Conservation (phyloP, 208 protist genomes). For the Trypanosoma congolense region DNA sequence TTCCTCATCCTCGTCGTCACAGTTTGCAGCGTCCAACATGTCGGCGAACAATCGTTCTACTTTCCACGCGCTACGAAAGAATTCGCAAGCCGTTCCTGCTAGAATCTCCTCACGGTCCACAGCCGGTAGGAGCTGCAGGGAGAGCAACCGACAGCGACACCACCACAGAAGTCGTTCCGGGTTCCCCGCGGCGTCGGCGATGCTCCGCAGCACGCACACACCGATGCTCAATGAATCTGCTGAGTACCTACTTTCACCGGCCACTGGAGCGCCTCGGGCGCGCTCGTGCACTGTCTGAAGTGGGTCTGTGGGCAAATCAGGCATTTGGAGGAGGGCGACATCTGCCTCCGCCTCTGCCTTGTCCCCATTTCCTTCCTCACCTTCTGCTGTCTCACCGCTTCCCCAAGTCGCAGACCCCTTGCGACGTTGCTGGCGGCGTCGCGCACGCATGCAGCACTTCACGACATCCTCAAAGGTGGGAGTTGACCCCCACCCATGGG, state of each 20-base stretch:
- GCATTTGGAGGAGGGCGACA: slow-evolving; percentile 14
- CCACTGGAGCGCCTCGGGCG: neutral
- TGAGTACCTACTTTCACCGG: neutral
- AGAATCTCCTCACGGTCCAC: slow-evolving; percentile 37
- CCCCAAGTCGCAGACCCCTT: no score
- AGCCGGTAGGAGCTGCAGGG: slow-evolving; percentile 32
- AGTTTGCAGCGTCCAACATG: slow-evolving; percentile 17
- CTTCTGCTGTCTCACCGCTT: no score
- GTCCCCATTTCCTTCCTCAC: slow-evolving; percentile 18
- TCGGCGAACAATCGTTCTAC: slow-evolving; percentile 34
- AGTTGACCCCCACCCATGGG: slow-evolving; percentile 63
- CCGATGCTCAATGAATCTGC: slow-evolving; percentile 17
- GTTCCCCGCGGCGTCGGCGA: slow-evolving; percentile 37
- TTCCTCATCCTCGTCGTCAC: slow-evolving; percentile 6
- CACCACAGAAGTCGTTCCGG: slow-evolving; percentile 60
- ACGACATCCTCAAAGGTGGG: slow-evolving; percentile 48
- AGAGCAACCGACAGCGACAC: slow-evolving; percentile 71
- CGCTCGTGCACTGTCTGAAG: slow-evolving; percentile 15
- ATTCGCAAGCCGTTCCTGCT: slow-evolving; percentile 32
- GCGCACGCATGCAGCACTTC: slow-evolving; percentile 14
- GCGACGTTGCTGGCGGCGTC: slow-evolving; percentile 4
- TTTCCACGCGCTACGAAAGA: slow-evolving; percentile 55
- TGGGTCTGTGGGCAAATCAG: slow-evolving; percentile 12
- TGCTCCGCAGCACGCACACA: slow-evolving; percentile 34
- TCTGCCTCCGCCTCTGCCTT: slow-evolving; percentile 11